Percentiles rank a stretch among this genome's conserved stretches.
Evolutionary conservation across 2,329 filamentous ascomycete genomes (phyloP).

Genomic region (Xylaria arbuscula): DNA sequence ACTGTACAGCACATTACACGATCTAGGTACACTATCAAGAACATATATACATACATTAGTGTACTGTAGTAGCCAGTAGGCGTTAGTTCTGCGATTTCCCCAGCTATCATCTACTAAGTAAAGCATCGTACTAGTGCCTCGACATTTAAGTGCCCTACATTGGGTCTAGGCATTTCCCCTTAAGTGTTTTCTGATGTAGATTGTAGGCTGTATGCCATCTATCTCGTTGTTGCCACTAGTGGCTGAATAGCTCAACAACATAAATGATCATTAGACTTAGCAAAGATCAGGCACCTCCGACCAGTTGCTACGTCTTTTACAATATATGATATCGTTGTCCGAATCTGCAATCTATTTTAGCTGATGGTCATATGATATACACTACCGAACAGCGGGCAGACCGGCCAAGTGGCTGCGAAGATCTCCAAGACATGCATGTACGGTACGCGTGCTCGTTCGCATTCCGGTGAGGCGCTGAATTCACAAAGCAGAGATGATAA

Average conservation of each 20-base stretch:
- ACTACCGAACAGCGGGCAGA: constrained; percentile 3
- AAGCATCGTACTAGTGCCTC: neutral
- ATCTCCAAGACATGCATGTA: neutral
- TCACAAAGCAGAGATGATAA: neutral
- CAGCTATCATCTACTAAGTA: neutral
- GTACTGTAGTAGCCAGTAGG: neutral
- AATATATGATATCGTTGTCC: neutral
- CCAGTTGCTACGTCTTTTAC: neutral
- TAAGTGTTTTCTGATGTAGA: neutral
- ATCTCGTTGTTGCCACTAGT: neutral
- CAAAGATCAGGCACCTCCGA: neutral
- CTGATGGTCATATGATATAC: constrained; percentile 23
- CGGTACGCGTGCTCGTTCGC: neutral
- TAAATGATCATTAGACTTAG: neutral
- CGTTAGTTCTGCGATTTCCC: neutral
- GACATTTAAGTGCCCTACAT: neutral
- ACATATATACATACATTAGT: neutral
- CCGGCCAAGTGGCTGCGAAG: neutral
- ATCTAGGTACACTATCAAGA: neutral
- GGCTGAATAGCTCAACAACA: neutral
- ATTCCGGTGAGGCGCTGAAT: neutral
- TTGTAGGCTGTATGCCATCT: neutral
- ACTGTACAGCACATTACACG: neutral
- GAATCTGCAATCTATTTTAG: constrained; percentile 4
- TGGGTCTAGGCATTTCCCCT: constrained; percentile 1